phyloP scores from a whole-genome alignment of 2,329 filamentous ascomycete genomes.

The Macrophomina phaseolina region DNA sequence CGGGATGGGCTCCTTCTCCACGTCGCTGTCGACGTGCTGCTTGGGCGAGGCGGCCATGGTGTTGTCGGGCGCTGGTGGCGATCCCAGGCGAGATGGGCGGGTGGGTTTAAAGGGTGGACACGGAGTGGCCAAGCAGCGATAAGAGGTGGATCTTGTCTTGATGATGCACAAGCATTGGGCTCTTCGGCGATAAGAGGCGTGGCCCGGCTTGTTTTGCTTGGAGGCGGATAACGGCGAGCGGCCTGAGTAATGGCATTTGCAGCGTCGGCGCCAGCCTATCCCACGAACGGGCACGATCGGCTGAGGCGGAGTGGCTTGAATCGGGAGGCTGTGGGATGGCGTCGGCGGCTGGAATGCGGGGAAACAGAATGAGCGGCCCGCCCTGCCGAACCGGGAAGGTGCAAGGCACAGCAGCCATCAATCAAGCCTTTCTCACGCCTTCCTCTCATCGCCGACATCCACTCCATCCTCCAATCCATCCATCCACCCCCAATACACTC shows the following conservation, averaged over 20 bases:
- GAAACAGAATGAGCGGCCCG: not conserved
- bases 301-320: not conserved
- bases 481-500: too few species aligned
- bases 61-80: not conserved
- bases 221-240: constrained; percentile 3
- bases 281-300: constrained; percentile 7
- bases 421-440: not conserved
- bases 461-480: not conserved
- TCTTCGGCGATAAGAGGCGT: constrained; percentile 11
- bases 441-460: not conserved
- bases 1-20: constrained; percentile 24
- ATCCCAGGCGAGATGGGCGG: not conserved
- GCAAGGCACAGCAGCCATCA: not conserved
- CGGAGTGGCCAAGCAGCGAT: not conserved
- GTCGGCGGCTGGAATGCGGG: constrained; percentile 2
- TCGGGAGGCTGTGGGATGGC: not conserved
- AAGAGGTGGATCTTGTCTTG: not conserved
- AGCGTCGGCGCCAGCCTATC: not conserved
- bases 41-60: constrained; percentile 13
- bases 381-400: constrained; percentile 10
- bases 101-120: not conserved
- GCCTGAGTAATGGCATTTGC: not conserved
- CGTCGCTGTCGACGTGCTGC: constrained; percentile 1
- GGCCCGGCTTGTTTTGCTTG: not conserved
- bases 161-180: constrained; percentile 10